A percentile compares a stretch with the other conserved stretches of the same genome.
Evolutionary conservation across 129 eudicot genomes (phyloP).

Genomic region (Dittrichia graveolens): DNA sequence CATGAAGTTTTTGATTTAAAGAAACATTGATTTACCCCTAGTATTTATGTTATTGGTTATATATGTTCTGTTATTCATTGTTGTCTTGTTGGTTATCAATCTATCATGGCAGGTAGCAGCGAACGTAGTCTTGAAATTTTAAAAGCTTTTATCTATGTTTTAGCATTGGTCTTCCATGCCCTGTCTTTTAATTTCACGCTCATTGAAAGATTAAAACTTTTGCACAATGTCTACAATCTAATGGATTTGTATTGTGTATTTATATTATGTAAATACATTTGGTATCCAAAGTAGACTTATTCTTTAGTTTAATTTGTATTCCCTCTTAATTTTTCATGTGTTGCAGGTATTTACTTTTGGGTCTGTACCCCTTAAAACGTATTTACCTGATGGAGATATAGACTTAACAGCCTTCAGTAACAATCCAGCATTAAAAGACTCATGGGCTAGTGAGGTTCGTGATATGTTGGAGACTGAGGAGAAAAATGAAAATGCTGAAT

Average conservation of each 20-base stretch:
- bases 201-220: not conserved
- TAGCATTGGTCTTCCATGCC: not conserved
- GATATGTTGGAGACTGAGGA: constrained; percentile 84
- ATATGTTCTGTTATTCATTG: constrained; percentile 3
- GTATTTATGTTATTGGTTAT: not conserved
- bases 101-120: not conserved
- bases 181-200: not conserved
- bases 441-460: constrained; percentile 79
- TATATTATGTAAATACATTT: not conserved
- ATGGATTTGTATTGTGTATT: not conserved
- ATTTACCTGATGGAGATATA: constrained; percentile 93
- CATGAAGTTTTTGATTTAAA: not conserved
- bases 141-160: not conserved
- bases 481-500: constrained; percentile 83
- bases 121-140: not conserved
- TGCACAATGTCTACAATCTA: not conserved
- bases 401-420: constrained; percentile 77
- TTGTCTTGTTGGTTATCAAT: not conserved
- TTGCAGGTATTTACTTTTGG: constrained; percentile 85
- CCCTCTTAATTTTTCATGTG: not conserved
- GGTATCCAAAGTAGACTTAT: too few species aligned
- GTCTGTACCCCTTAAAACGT: constrained; percentile 90
- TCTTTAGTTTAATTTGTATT: not conserved
- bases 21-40: not conserved
- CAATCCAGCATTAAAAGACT: constrained; percentile 53